Conservation (phyloP, 1,284 basidiomycete species). For the Meira nashicola region DNA sequence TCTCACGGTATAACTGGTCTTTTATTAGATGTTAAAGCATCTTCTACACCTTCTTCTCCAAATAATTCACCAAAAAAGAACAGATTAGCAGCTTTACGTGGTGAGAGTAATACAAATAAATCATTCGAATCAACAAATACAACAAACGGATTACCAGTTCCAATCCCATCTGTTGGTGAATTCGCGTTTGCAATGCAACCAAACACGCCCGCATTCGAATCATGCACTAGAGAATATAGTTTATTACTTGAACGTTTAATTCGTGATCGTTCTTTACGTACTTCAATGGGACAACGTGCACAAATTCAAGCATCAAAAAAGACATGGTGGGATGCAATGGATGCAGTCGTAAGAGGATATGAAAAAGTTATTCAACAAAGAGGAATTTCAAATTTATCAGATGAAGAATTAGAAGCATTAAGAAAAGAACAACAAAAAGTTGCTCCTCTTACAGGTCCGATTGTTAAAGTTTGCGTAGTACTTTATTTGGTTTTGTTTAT, state of each 20-base stretch:
- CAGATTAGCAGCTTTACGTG: conserved; percentile 5
- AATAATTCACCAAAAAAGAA: neutral
- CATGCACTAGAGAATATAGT: conserved; percentile 56
- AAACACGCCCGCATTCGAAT: conserved; percentile 50
- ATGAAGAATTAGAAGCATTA: conserved; percentile 45
- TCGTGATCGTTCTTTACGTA: conserved; percentile 51
- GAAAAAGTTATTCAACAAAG: conserved; percentile 49
- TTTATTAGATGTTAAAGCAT: conserved; percentile 44
- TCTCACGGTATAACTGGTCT: conserved; percentile 56
- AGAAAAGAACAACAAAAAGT: conserved; percentile 30
- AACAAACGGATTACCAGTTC: conserved; percentile 19
- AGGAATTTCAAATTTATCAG: conserved; percentile 32
- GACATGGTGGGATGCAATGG: conserved; percentile 61
- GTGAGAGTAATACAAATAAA: conserved; percentile 9
- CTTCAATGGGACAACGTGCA: conserved; percentile 55
- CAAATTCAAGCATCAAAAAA: conserved; percentile 54
- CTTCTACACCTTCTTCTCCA: neutral
- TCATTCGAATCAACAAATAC: conserved; percentile 12
- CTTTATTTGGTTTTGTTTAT: conserved; percentile 36
- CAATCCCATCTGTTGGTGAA: conserved; percentile 32
- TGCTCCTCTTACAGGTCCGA: conserved; percentile 40
- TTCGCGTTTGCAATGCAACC: conserved; percentile 51
- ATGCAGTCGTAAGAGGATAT: conserved; percentile 59
- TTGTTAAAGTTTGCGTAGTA: conserved; percentile 27
- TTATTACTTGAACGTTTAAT: conserved; percentile 54